Percentiles rank a stretch among this genome's conserved stretches.
Evolutionary conservation across 495 filamentous ascomycete genomes (phyloP).

Genomic region (Friedmanniomyces simplex): DNA sequence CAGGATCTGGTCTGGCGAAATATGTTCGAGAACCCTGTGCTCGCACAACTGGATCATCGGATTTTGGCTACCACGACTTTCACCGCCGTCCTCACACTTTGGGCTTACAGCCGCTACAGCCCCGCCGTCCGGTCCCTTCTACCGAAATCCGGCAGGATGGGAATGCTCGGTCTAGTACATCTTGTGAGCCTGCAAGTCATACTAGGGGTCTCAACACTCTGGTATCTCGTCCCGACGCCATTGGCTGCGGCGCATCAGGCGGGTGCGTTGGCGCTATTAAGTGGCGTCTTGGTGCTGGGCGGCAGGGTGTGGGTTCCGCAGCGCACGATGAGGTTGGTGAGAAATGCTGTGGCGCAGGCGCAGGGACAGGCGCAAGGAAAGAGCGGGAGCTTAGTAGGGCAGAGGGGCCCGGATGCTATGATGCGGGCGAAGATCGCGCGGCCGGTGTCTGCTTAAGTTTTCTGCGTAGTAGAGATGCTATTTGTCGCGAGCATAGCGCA

Average conservation of each 20-base stretch:
- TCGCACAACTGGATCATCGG: slow-evolving; percentile 93
- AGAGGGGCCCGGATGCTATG: slow-evolving; percentile 5
- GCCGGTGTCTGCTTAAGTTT: neutral
- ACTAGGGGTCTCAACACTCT: slow-evolving; percentile 78
- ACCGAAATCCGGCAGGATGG: slow-evolving; percentile 54
- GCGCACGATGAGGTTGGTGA: slow-evolving; percentile 9
- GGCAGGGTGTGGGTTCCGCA: slow-evolving; percentile 49
- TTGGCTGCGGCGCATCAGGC: slow-evolving; percentile 91
- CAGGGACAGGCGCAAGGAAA: neutral
- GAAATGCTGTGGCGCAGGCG: neutral
- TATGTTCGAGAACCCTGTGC: slow-evolving; percentile 88
- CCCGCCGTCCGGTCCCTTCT: slow-evolving; percentile 45
- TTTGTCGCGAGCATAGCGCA: too few species aligned
- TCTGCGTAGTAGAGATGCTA: too few species aligned
- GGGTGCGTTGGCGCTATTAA: slow-evolving; percentile 74
- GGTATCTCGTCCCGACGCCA: slow-evolving; percentile 83
- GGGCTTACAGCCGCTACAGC: slow-evolving; percentile 61
- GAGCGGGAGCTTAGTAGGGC: neutral
- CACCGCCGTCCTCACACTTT: slow-evolving; percentile 63
- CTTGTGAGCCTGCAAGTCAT: slow-evolving; percentile 71
- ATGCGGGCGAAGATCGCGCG: neutral
- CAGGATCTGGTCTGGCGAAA: slow-evolving; percentile 92
- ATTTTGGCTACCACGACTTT: slow-evolving; percentile 84
- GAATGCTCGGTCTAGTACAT: slow-evolving; percentile 69
- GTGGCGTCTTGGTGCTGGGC: slow-evolving; percentile 67